Evolutionary conservation across 495 filamentous ascomycete genomes (phyloP).

Genomic region (Rhypophila decipiens): DNA sequence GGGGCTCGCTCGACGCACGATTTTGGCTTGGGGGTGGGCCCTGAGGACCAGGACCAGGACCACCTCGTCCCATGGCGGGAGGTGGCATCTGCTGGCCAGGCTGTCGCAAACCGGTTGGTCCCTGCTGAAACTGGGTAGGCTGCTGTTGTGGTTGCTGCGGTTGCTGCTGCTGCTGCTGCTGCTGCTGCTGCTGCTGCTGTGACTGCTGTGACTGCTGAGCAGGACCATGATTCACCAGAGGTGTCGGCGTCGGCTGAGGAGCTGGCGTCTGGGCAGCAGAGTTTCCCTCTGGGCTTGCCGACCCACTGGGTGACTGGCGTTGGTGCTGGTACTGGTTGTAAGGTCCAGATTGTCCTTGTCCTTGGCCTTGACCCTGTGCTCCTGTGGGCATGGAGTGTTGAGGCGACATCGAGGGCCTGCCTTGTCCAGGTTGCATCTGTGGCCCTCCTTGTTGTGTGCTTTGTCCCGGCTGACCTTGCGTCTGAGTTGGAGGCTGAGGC

Average conservation of each 20-base stretch:
- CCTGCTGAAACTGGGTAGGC: background rate
- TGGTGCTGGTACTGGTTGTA: background rate
- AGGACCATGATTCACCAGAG: too few species aligned
- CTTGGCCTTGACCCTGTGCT: background rate
- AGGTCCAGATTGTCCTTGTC: background rate
- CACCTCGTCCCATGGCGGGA: background rate
- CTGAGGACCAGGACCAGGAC: constrained; percentile 4
- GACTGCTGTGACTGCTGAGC: background rate
- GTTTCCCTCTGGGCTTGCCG: background rate
- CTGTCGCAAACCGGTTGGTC: background rate
- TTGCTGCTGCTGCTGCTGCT: background rate
- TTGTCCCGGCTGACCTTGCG: constrained; percentile 4
- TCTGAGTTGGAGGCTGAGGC: background rate
- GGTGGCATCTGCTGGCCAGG: constrained; percentile 2
- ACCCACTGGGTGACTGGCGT: background rate
- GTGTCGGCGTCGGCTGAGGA: background rate
- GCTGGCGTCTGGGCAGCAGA: background rate
- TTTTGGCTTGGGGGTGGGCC: background rate
- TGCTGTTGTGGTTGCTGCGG: constrained; percentile 2
- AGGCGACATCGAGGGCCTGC: too few species aligned
- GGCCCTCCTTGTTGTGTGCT: constrained; percentile 7
- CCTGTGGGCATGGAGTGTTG: constrained; percentile 7
- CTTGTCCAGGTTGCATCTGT: constrained; percentile 8
- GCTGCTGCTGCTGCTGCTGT: constrained; percentile 2
- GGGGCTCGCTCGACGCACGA: constrained; percentile 22